Evolutionary conservation across 1,284 basidiomycete genomes (phyloP).

Genomic region (Pulveroboletus sp.): DNA sequence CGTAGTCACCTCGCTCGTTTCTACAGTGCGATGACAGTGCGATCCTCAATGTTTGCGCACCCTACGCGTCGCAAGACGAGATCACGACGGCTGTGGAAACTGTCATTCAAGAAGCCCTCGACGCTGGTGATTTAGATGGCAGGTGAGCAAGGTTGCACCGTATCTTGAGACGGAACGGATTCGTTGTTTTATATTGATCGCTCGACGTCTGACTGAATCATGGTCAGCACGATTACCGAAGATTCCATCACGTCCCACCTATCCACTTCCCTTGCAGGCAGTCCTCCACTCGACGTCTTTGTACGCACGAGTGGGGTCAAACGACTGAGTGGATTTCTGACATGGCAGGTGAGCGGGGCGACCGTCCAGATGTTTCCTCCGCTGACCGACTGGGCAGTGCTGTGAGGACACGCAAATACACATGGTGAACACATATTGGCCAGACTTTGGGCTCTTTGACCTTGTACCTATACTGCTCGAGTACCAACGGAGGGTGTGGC

Average conservation of each 20-base stretch:
- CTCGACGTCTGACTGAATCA: neutral
- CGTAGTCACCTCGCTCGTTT: neutral
- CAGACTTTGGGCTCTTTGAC: conserved; percentile 87
- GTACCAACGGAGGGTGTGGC: conserved; percentile 79
- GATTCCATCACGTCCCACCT: conserved; percentile 63
- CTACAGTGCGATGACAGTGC: conserved; percentile 49
- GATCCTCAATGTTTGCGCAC: conserved; percentile 92
- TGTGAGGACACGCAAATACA: conserved; percentile 87
- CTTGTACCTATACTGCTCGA: conserved; percentile 83
- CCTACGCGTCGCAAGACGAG: conserved; percentile 91
- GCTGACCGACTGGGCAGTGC: conserved; percentile 42
- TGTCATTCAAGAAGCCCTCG: conserved; percentile 49
- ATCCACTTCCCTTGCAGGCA: conserved; percentile 62
- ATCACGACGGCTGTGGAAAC: conserved; percentile 75
- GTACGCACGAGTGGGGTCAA: conserved; percentile 91
- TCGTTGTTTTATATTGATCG: neutral
- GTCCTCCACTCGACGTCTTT: conserved; percentile 86
- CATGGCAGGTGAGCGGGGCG: conserved; percentile 78
- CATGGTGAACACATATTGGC: conserved; percentile 91
- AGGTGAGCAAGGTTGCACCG: conserved; percentile 21
- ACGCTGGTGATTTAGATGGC: conserved; percentile 35
- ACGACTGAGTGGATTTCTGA: conserved; percentile 87
- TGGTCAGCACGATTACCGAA: conserved; percentile 55
- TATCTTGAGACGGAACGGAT: too few relatives aligned
- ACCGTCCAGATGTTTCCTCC: neutral